phyloP scores from a whole-genome alignment of 2,329 filamentous ascomycete genomes.

The Colletotrichum gloeosporioides region DNA sequence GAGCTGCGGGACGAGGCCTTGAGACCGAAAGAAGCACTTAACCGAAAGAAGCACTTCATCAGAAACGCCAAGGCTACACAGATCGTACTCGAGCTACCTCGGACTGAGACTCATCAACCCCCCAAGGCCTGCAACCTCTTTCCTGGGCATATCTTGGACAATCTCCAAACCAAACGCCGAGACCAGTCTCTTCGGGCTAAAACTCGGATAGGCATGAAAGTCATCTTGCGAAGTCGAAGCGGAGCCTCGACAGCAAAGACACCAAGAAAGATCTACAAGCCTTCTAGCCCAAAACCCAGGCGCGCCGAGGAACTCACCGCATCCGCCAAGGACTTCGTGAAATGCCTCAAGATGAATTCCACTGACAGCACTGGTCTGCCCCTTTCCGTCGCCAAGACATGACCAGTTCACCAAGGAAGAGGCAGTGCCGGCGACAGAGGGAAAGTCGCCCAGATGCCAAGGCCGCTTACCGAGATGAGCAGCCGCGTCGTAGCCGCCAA shows the following conservation, averaged over 20 bases:
- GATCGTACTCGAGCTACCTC: not conserved
- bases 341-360: not conserved
- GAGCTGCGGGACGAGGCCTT: rapidly evolving
- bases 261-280: not conserved
- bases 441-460: not conserved
- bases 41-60: rapidly evolving
- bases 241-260: not conserved
- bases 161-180: not conserved
- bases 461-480: not conserved
- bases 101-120: rapidly evolving
- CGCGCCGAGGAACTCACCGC: not conserved
- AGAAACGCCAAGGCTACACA: not conserved
- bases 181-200: not conserved
- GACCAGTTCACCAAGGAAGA: not conserved
- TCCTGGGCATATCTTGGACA: not conserved
- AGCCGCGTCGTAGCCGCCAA: not conserved
- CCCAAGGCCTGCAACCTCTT: not conserved
- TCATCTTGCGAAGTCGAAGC: not conserved
- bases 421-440: not conserved
- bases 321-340: not conserved
- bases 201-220: not conserved
- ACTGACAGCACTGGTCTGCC: not conserved
- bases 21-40: rapidly evolving
- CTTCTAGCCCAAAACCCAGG: not conserved
- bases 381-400: not conserved